Evolutionary conservation across 2,329 filamentous ascomycete genomes (phyloP), one percentile per base, ranked within the genome.

Genomic region (Pyricularia sp.): DNA sequence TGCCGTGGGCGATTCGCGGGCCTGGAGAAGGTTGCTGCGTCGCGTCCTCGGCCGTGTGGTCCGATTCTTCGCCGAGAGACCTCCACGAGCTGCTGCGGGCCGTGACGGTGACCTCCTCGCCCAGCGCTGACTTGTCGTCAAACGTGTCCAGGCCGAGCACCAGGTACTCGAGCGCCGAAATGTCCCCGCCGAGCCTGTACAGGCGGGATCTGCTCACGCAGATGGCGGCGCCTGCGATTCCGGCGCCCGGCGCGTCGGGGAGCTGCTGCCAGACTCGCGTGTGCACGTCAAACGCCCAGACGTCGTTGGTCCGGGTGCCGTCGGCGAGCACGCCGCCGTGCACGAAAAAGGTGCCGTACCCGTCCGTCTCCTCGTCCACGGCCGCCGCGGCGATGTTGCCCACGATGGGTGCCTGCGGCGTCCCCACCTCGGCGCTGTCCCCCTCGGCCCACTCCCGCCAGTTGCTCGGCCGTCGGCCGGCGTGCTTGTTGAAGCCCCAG

Each of bases 161-260:
- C 22, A 88, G 72, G 66, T 88, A 82, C 71, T 96, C 90, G 13
- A 96, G 71, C 60, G 81, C 78, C 0, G 89, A 90, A 73, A 93
- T 89, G 70, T 88, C 93, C 0, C 91, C 91, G 67, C 91, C 90
- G 78, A 91, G 93, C 31, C 91, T 83, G 75, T 88, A 96, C 7
- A 96, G 74, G 28, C 85, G 82, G 28, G 84, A 84, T 64, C 82
- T 81, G 60, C 81, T 81, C 64, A 87, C 81, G 1, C 87, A 84
- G 30, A 96, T 84, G 4, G 85, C 84, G 0, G 88, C 78, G 1
- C 89, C 90, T 26, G 86, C 86, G 62, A 90, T 81, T 0, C 83
- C 77, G 8, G 87, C 83, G 0, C 82, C 87, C 0, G 89, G 89
- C 0, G 89, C 90, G 8, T 83, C 74, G 0, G 87, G 81, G 16